phyloP scores from a whole-genome alignment of 208 protist species.

The Wallacemonas sp. region DNA sequence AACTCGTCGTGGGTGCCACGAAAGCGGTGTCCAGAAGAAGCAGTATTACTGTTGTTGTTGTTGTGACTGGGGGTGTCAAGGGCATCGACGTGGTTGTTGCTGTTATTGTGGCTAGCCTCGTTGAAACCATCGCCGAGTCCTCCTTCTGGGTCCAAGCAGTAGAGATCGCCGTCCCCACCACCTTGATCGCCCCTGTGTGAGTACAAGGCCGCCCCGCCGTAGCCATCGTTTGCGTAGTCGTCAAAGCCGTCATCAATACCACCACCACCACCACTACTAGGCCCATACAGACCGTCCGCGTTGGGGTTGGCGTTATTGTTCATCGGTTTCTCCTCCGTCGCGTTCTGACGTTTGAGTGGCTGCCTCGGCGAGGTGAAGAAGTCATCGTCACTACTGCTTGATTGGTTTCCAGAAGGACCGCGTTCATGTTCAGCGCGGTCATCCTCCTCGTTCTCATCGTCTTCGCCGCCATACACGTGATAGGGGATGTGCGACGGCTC shows the following conservation, averaged over 20 bases:
- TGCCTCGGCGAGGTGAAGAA: neutral
- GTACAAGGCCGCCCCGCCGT: neutral
- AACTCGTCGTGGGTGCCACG: too few species aligned
- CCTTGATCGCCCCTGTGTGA: neutral
- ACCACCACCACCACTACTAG: constrained; percentile 5
- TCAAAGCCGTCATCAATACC: constrained; percentile 23
- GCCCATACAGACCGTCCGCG: neutral
- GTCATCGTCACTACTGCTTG: constrained; percentile 2
- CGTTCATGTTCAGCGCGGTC: neutral
- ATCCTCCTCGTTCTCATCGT: neutral
- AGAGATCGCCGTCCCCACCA: neutral
- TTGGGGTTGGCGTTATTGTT: too few species aligned
- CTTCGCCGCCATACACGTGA: neutral
- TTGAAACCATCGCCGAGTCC: neutral
- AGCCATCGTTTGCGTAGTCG: neutral
- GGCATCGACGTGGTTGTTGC: neutral
- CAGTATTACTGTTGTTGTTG: too few species aligned
- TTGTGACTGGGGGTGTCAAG: too few species aligned
- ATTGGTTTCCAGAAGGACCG: too few species aligned
- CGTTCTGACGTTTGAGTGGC: too few species aligned
- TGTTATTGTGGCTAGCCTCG: neutral
- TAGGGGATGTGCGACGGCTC: neutral
- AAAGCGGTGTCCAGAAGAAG: too few species aligned
- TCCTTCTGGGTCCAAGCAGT: constrained; percentile 6
- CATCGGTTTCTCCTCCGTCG: neutral